A percentile compares a stretch with the other conserved stretches of the same genome.
phyloP scores from a whole-genome alignment of 208 protist genomes.

The Leishmania aethiopica region DNA sequence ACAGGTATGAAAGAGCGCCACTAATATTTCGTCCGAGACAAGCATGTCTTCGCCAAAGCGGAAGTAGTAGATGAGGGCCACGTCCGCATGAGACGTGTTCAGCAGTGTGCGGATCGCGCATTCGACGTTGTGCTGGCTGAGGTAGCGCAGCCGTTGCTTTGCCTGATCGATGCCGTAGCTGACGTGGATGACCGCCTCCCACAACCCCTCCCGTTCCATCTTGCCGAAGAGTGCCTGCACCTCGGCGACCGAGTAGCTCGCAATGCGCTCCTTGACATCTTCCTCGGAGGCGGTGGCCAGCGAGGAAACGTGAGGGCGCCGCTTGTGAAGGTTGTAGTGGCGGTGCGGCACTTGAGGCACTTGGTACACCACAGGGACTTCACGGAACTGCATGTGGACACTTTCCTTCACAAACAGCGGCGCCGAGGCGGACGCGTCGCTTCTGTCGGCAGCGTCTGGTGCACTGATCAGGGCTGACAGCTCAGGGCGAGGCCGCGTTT shows the following conservation, averaged over 20 bases:
- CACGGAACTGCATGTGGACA: slow-evolving; percentile 32
- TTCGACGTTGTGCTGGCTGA: slow-evolving; percentile 64
- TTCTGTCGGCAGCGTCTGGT: not conserved
- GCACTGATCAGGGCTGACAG: not conserved
- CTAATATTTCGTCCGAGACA: slow-evolving; percentile 60
- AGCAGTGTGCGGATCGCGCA: slow-evolving; percentile 57
- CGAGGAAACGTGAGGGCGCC: slow-evolving; percentile 38
- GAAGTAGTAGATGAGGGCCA: slow-evolving; percentile 65
- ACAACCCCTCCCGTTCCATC: slow-evolving; percentile 58
- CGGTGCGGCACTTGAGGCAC: slow-evolving; percentile 65
- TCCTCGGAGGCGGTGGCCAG: slow-evolving; percentile 41
- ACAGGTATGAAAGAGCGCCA: slow-evolving; percentile 66
- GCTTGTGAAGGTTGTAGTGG: slow-evolving; percentile 53
- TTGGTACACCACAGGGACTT: slow-evolving; percentile 29
- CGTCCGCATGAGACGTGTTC: slow-evolving; percentile 29
- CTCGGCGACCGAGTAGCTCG: slow-evolving; percentile 46
- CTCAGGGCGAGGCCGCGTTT: not conserved
- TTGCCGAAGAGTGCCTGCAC: slow-evolving; percentile 55
- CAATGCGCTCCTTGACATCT: slow-evolving; percentile 35
- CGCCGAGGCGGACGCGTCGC: not conserved
- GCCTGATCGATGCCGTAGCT: slow-evolving; percentile 51
- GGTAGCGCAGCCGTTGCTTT: slow-evolving; percentile 40
- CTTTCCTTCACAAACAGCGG: slow-evolving; percentile 33
- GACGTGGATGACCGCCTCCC: slow-evolving; percentile 64
- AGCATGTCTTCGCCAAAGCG: slow-evolving; percentile 66